Conservation (phyloP, 1,139 yeast genomes). For the Arxiozyma slooffiae region DNA sequence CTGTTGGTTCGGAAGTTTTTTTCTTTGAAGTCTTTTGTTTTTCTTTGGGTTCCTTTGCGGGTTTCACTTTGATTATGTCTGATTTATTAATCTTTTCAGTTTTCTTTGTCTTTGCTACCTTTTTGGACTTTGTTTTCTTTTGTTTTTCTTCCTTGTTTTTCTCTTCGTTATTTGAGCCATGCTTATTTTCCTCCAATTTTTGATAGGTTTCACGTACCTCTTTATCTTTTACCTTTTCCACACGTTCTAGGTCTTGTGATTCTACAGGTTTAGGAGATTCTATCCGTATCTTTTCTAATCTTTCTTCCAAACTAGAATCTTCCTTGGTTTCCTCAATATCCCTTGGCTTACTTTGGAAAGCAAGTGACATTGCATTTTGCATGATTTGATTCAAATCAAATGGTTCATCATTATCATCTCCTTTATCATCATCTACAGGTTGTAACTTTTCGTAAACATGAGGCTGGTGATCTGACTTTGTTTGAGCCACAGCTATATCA, state of each 20-base stretch:
- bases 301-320: neutral
- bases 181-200: neutral
- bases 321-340: neutral
- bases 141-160: neutral
- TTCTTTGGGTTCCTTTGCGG: neutral
- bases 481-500: neutral
- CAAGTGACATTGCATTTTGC: slow-evolving; percentile 65
- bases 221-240: neutral
- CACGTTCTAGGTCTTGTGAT: neutral
- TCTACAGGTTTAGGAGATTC: neutral
- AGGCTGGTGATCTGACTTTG: neutral
- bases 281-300: neutral
- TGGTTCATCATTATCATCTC: slow-evolving; percentile 30
- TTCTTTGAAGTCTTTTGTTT: neutral
- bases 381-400: slow-evolving; percentile 57
- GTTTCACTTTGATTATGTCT: neutral
- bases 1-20: neutral
- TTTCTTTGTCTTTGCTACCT: neutral
- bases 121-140: neutral
- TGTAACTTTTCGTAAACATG: neutral
- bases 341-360: slow-evolving; percentile 31
- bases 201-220: neutral
- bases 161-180: neutral
- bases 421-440: neutral
- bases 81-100: neutral